These are phyloP conservation scores for Styphnolobium japonicum DNA, from an alignment of 306 rosid species.

Conservation along the genomic window DNA sequence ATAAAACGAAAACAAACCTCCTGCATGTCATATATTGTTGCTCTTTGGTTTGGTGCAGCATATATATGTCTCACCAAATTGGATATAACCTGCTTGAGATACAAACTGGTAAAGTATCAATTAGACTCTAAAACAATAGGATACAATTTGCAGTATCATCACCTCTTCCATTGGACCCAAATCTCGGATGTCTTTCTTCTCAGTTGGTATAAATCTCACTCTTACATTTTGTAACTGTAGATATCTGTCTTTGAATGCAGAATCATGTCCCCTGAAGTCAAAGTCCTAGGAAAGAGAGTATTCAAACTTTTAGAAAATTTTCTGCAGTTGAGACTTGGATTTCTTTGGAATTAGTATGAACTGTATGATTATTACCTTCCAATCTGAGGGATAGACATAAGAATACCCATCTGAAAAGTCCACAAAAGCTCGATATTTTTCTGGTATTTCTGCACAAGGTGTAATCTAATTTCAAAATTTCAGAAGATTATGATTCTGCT, in stretches of 20 bases:
- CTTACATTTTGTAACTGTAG: conserved; percentile 87
- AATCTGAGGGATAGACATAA: conserved; percentile 79
- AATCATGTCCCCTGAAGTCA: conserved; percentile 93
- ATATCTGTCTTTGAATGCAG: conserved; percentile 85
- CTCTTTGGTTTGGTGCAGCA: conserved; percentile 85
- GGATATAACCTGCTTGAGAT: conserved; percentile 48
- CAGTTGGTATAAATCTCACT: conserved; percentile 88
- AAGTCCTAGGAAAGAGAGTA: conserved; percentile 59
- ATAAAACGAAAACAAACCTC: conserved; percentile 55
- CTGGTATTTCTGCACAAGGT: conserved; percentile 53
- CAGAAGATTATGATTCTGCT: neutral
- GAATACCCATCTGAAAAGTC: conserved; percentile 86
- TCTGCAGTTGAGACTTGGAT: neutral
- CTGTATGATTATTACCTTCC: conserved; percentile 81
- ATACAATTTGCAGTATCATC: neutral
- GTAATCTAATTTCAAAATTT: neutral
- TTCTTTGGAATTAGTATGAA: neutral
- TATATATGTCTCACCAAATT: conserved; percentile 67
- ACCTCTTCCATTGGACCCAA: conserved; percentile 94
- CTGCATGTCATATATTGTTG: conserved; percentile 65
- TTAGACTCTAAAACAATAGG: neutral
- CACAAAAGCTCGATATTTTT: conserved; percentile 69
- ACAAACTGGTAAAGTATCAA: conserved; percentile 19
- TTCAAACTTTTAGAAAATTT: neutral
- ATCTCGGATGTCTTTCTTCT: conserved; percentile 78